Evolutionary conservation across 2,329 filamentous ascomycete genomes (phyloP), one percentile per base, ranked within the genome.

Genomic region (Ceratocystis papillata): DNA sequence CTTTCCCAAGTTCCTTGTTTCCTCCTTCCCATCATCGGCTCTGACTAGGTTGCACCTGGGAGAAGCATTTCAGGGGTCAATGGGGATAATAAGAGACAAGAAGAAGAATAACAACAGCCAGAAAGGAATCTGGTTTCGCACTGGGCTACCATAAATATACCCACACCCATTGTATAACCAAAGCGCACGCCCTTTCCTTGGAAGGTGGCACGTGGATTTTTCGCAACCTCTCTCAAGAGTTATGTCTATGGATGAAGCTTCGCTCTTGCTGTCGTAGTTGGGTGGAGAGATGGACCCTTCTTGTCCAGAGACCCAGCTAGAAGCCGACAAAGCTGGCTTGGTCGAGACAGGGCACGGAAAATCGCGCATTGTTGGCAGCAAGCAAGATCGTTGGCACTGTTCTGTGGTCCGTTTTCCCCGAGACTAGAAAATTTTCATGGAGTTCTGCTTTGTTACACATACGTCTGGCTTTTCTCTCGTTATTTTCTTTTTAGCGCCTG

Each of bases 41-140:
- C 55, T 59, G 28, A 59, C 55, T 37, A 59, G 55, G 55, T 59
- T 59, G 55, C 28, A 37, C 55, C 55, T 59, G 55, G 55, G 28
- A 59, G 28, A 37, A 59, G 28, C 30, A 59, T 59, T 59, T 59
- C 55, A 59, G 55, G 55, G 55, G 55, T 59, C 55, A 59, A 30
- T 59, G 55, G 48, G 48, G 20, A 59, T 59, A 33, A 59, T 37
- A 59, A 59, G 25, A 59, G 55, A 59, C 28, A 59, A 33, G 25
- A 59, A 59, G 55, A 41, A 59, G 55, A 59, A 59, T 37, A 59
- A 59, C 55, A 59, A n/a, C 55, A 33, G 3, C 30, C 8, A 59
- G 55, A 25, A 59, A 53, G 20, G 46, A 48, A 10, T 53, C 28
- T 8, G 6, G 28, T 59, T 59, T 59, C 55, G 55, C 55, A 59